phyloP scores from a whole-genome alignment of 495 filamentous ascomycete species.

The Beverwykella pulmonaria region DNA sequence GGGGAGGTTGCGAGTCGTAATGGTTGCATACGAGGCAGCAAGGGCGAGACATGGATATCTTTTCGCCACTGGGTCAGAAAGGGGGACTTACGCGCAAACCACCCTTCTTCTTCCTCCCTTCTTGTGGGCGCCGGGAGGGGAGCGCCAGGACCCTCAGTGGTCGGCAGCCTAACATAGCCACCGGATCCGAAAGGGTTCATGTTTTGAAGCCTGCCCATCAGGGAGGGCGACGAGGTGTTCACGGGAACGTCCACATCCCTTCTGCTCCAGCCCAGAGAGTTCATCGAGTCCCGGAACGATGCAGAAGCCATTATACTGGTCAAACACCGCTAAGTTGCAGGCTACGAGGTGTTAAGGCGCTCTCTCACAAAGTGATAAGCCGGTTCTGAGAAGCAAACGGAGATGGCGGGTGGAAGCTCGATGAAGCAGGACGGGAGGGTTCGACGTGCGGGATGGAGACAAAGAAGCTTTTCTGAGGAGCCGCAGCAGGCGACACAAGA shows the following conservation, averaged over 20 bases:
- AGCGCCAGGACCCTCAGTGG: constrained; percentile 78
- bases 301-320: constrained; percentile 74
- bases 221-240: constrained; percentile 71
- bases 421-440: neutral
- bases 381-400: constrained; percentile 17
- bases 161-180: constrained; percentile 91
- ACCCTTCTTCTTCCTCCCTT: constrained; percentile 91
- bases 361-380: constrained; percentile 6
- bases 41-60: neutral
- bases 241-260: constrained; percentile 78
- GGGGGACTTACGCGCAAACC: constrained; percentile 85
- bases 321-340: constrained; percentile 3
- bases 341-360: constrained; percentile 21
- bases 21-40: constrained; percentile 13
- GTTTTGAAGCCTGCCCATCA: constrained; percentile 79
- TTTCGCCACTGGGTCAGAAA: constrained; percentile 24
- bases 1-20: constrained; percentile 7
- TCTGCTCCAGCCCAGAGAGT: constrained; percentile 91
- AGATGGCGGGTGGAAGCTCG: constrained; percentile 3
- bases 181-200: constrained; percentile 86
- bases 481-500: constrained; percentile 40
- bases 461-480: constrained; percentile 35
- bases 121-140: constrained; percentile 82
- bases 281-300: constrained; percentile 91
- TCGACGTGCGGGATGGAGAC: constrained; percentile 6